Conservation (phyloP, 768 basidiomycete species). For the Tylopilus subfusipes region DNA sequence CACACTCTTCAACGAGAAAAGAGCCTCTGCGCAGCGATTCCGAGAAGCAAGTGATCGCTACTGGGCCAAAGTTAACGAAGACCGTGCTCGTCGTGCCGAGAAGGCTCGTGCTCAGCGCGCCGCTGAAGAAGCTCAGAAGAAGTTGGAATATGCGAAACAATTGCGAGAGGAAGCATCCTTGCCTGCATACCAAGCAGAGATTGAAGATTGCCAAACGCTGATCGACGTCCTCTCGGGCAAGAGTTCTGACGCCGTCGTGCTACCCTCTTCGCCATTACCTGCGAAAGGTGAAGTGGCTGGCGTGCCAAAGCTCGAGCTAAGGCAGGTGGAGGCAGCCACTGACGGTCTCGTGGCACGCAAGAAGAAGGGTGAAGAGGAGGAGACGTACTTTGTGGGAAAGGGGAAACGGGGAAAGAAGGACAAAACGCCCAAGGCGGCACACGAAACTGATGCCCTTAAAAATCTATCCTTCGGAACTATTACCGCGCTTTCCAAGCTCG, state of each 20-base stretch:
- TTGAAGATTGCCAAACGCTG: slow-evolving; percentile 94
- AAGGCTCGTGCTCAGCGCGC: slow-evolving; percentile 68
- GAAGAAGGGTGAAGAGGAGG: slow-evolving; percentile 90
- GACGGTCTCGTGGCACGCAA: slow-evolving; percentile 75
- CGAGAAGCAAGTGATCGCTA: slow-evolving; percentile 82
- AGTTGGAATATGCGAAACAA: slow-evolving; percentile 71
- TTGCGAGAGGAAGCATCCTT: slow-evolving; percentile 86
- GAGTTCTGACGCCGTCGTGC: slow-evolving; percentile 41
- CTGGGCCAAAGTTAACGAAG: slow-evolving; percentile 84
- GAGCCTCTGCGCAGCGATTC: slow-evolving; percentile 65
- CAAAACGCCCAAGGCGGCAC: slow-evolving; percentile 37
- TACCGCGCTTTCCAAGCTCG: slow-evolving; percentile 79
- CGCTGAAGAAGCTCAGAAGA: slow-evolving; percentile 75
- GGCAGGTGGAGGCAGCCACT: slow-evolving; percentile 70
- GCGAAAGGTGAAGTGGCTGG: slow-evolving; percentile 49
- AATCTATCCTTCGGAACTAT: slow-evolving; percentile 85
- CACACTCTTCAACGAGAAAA: slow-evolving; percentile 69
- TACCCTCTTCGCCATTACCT: slow-evolving; percentile 40
- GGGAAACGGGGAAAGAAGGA: slow-evolving; percentile 61
- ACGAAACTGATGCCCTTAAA: slow-evolving; percentile 37
- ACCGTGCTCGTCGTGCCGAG: slow-evolving; percentile 80
- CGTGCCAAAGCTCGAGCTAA: slow-evolving; percentile 77
- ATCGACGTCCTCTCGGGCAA: slow-evolving; percentile 82
- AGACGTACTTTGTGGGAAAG: slow-evolving; percentile 77
- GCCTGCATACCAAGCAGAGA: slow-evolving; percentile 89